phyloP scores from a whole-genome alignment of 2,329 filamentous ascomycete genomes.

The Ophiostoma angusticollis region DNA sequence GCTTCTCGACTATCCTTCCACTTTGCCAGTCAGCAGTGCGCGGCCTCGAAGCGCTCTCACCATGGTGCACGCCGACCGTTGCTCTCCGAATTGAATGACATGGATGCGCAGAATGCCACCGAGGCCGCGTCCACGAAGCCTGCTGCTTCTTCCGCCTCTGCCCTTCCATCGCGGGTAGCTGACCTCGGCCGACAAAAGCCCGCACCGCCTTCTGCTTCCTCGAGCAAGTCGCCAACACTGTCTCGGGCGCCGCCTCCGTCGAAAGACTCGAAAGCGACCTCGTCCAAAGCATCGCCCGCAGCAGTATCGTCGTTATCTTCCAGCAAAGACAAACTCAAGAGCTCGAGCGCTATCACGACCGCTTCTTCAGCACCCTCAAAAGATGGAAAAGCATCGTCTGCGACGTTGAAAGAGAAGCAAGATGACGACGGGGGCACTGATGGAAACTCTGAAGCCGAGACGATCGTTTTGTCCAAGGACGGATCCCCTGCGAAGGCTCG shows the following conservation, averaged over 20 bases:
- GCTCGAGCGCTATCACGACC: slow-evolving; percentile 1
- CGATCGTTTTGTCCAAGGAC: slow-evolving; percentile 55
- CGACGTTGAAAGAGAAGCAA: slow-evolving; percentile 20
- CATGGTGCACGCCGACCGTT: slow-evolving; percentile 44
- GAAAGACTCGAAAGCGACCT: slow-evolving; percentile 8
- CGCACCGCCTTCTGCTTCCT: slow-evolving; percentile 15
- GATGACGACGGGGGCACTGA: slow-evolving; percentile 36
- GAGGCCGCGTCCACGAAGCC: slow-evolving; percentile 49
- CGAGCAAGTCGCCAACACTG: slow-evolving; percentile 16
- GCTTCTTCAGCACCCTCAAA: slow-evolving; percentile 17
- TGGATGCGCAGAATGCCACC: slow-evolving; percentile 57
- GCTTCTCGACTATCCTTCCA: no score
- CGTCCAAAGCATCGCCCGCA: background rate
- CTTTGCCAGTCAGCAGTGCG: slow-evolving; percentile 12
- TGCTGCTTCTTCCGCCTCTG: slow-evolving; percentile 34
- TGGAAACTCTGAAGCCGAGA: slow-evolving; percentile 59
- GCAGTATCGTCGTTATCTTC: background rate
- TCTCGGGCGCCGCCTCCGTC: slow-evolving; percentile 2
- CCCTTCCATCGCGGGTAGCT: slow-evolving; percentile 22
- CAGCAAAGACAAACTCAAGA: slow-evolving; percentile 1
- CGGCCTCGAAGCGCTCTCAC: slow-evolving; percentile 36
- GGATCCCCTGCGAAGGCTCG: slow-evolving; percentile 47
- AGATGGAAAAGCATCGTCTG: slow-evolving; percentile 19
- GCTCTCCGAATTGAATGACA: slow-evolving; percentile 47
- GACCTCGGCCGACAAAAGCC: slow-evolving; percentile 23